phyloP scores from a whole-genome alignment of 257 asterid species.

The Eucommia ulmoides region DNA sequence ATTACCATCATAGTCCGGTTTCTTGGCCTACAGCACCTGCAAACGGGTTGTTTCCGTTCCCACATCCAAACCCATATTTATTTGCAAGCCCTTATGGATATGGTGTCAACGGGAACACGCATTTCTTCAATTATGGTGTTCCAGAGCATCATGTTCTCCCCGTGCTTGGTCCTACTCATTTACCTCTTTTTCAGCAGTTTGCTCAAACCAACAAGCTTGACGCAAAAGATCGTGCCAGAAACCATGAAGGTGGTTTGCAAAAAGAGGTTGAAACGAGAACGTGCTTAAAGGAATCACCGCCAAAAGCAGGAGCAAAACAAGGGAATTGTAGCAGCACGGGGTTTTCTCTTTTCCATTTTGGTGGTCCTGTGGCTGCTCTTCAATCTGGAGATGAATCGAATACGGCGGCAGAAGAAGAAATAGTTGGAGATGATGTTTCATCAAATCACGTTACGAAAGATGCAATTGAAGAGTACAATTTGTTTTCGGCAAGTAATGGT shows the following conservation, averaged over 20 bases:
- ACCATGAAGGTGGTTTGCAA: conserved; percentile 14
- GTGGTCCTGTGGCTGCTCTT: conserved; percentile 78
- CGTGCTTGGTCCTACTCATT: conserved; percentile 34
- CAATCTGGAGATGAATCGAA: conserved; percentile 51
- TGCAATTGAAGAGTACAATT: conserved; percentile 67
- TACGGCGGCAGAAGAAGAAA: conserved; percentile 34
- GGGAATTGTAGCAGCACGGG: conserved; percentile 23
- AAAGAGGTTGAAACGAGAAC: conserved; percentile 19
- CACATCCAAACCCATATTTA: conserved; percentile 63
- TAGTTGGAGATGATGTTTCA: conserved; percentile 17
- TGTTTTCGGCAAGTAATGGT: conserved; percentile 79
- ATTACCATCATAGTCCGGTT: conserved; percentile 65
- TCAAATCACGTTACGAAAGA: conserved; percentile 39
- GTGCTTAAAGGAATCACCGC: conserved; percentile 21
- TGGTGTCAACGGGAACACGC: conserved; percentile 54
- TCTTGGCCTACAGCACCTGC: conserved; percentile 58
- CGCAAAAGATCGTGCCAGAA: conserved; percentile 29
- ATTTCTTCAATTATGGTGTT: conserved; percentile 51
- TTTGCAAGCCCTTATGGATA: conserved; percentile 45
- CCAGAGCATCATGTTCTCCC: conserved; percentile 50
- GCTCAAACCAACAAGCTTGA: conserved; percentile 32
- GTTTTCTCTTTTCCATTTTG: conserved; percentile 93
- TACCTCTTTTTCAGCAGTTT: conserved; percentile 49
- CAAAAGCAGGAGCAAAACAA: conserved; percentile 15
- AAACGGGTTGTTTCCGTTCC: conserved; percentile 53